Evolutionary conservation across 1,284 basidiomycete genomes (phyloP), one percentile per base, ranked within the genome.

Genomic region (Kalmanozyma brasiliensis): DNA sequence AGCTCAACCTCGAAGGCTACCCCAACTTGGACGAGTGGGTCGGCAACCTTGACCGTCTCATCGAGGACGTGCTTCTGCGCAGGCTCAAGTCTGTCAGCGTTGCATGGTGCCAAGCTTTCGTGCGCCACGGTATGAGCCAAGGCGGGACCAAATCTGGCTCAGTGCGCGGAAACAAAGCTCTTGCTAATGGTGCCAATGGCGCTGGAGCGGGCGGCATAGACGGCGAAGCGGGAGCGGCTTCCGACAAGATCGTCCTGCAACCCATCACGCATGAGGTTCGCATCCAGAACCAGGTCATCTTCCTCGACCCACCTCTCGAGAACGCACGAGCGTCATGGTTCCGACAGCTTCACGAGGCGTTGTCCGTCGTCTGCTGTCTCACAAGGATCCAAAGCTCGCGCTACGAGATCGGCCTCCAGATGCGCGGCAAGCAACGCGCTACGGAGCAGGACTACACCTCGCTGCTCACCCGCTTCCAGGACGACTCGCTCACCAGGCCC

Each of bases 21-120:
- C 92, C 94, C 7, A 99, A 98, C 77, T 87, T 98, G n/a, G 94
- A 97, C 61, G 88, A 92, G 48, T 98, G 94, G 94, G 93, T 97
- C 0, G 87, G 89, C 0, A 89, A 91, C 52, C 87, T 98, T 10
- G 94, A 98, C 80, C 87, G 88, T 70, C 88, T 89, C 62, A 94
- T 98, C 78, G 93, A 97, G 78, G 85, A 83, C 1, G 91, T 93
- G 38, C 85, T 98, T 0, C 84, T 91, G n/a, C 87, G 88, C 59
- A 88, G 96, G 11, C 84, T 98, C 24, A 85, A 86, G 4, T 87
- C 89, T 30, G 90, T 94, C 64, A 91, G 94, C 48, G 88, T 91
- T 72, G 86, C 89, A 0, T 98, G 93, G 93, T 96, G 92, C 77
- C 82, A 85, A 0, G 92, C 93, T 77, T 97, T 98, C 77, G 69